Evolutionary conservation across 139 green algal genomes (phyloP), one percentile per base, ranked within the genome.

Genomic region (Chlamydomonas asymmetrica): DNA sequence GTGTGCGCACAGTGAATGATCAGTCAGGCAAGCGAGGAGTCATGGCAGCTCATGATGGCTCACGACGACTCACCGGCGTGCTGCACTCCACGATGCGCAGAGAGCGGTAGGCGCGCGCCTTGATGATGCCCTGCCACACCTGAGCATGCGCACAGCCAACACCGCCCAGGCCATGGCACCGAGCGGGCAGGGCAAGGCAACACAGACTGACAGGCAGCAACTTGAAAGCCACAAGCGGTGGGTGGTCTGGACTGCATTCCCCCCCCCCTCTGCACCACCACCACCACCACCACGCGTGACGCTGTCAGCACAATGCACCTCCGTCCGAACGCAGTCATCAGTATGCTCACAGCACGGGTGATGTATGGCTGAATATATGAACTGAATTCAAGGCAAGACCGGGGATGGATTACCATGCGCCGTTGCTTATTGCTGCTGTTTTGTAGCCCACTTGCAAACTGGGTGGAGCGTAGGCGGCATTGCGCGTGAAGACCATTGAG

Each of bases 81-180:
- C 10, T 39, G 61, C 48, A 65, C 4, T 54, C 25, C 34, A 80
- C 72, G 57, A 52, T n/a, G 57, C 66, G 49, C 60, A 98, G 98
- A 27, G 86, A 86, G 39, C 89, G 38, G 69, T 97, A 98, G 9
- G 81, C 37, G 10, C 70, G 61, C 18, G 82, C 52, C 75, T 83
- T 73, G 37, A 96, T 87, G n/a, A 82, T 76, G 71, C 93, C 93
- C 83, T 92, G 85, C 74, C 78, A 84, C 61, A 82, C 80, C 70
- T 76, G 74, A 35, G 31, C 6, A 18, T 32, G 20, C 6, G n/a
- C 13, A 54, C 32, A 13, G 39, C 37, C n/a, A 31, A 18, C 6
- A 37, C 29, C 39, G 29, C 38, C n/a, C 31, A 5, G 27, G 23
- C 16, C 6, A 18, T 6, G 16, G 23, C 13, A 23, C 18, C 37